A percentile compares a stretch with the other conserved stretches of the same genome.
These are phyloP conservation scores for Glycine latifolia DNA, from an alignment of 306 rosid genomes.

Conservation along the genomic window DNA sequence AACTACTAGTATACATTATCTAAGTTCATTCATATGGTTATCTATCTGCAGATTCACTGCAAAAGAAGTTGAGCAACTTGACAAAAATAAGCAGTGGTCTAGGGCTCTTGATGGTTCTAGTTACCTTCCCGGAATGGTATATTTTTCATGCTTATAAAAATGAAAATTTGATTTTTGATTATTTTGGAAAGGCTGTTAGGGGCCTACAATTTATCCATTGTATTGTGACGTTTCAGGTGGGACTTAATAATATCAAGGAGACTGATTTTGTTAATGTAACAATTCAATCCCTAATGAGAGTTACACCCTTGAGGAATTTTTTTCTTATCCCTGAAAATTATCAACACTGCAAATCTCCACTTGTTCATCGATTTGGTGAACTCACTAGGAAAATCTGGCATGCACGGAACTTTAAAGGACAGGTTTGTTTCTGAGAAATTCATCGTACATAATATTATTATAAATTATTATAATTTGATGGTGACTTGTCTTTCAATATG, in stretches of 20 bases:
- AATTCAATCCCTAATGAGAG: conserved; percentile 95
- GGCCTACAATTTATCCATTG: conserved; percentile 40
- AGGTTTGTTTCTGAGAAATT: conserved; percentile 62
- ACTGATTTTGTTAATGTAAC: conserved; percentile 98
- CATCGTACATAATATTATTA: neutral
- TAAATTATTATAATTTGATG: conserved; percentile 12
- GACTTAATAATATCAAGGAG: conserved; percentile 95
- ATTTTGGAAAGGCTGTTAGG: neutral
- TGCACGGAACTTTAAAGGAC: conserved; percentile 95
- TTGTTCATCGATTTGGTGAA: conserved; percentile 97
- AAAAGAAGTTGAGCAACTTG: conserved; percentile 86
- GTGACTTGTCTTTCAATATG: conserved; percentile 32
- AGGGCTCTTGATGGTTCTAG: conserved; percentile 98
- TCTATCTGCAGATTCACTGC: conserved; percentile 67
- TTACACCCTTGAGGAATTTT: conserved; percentile 90
- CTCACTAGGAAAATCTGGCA: conserved; percentile 99
- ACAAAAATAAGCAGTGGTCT: conserved; percentile 94
- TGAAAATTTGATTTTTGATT: conserved; percentile 9
- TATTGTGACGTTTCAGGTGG: conserved; percentile 63
- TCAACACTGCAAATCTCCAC: conserved; percentile 83
- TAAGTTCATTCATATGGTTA: conserved; percentile 26
- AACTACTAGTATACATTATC: conserved; percentile 15
- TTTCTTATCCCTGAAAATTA: conserved; percentile 92
- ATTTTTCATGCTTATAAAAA: conserved; percentile 36
- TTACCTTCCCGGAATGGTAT: conserved; percentile 99